These are phyloP conservation scores for Phylloporus sp. DNA, from an alignment of 1,284 basidiomycete species.

Conservation along the genomic window DNA sequence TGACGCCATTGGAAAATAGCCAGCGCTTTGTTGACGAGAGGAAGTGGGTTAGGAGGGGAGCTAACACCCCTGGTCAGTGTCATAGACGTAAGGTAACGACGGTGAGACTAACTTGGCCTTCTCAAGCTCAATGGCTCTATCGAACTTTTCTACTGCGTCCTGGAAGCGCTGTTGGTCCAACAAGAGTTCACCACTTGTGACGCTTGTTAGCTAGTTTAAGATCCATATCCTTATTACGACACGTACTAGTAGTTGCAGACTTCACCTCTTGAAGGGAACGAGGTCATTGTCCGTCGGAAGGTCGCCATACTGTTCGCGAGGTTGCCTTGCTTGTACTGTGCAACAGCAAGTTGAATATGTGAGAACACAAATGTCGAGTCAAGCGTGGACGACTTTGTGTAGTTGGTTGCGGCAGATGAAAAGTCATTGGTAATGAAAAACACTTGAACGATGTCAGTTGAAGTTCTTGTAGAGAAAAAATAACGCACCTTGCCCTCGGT, in stretches of 20 bases:
- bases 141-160: conserved; percentile 96
- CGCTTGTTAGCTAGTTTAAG: conserved; percentile 13
- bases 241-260: conserved; percentile 92
- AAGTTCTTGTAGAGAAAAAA: not conserved
- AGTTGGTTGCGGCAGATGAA: conserved; percentile 86
- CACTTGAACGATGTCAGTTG: conserved; percentile 57
- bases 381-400: conserved; percentile 86
- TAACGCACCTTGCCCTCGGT: conserved; percentile 89
- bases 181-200: conserved; percentile 87
- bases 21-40: conserved; percentile 97
- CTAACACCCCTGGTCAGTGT: conserved; percentile 39
- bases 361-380: conserved; percentile 91
- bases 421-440: conserved; percentile 97
- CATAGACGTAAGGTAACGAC: not conserved
- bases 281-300: conserved; percentile 83
- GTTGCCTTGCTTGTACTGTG: conserved; percentile 91
- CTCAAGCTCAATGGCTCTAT: conserved; percentile 91
- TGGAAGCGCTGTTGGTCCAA: conserved; percentile 91
- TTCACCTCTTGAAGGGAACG: conserved; percentile 86
- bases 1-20: conserved; percentile 97
- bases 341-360: conserved; percentile 97
- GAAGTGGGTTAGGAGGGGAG: conserved; percentile 83
- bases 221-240: not conserved
- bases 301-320: conserved; percentile 86
- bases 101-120: conserved; percentile 64